A percentile compares a stretch with the other conserved stretches of the same genome.
These are phyloP conservation scores for Backusella luteola DNA, from an alignment of 192 early-diverging fungal species.

Conservation along the genomic window DNA sequence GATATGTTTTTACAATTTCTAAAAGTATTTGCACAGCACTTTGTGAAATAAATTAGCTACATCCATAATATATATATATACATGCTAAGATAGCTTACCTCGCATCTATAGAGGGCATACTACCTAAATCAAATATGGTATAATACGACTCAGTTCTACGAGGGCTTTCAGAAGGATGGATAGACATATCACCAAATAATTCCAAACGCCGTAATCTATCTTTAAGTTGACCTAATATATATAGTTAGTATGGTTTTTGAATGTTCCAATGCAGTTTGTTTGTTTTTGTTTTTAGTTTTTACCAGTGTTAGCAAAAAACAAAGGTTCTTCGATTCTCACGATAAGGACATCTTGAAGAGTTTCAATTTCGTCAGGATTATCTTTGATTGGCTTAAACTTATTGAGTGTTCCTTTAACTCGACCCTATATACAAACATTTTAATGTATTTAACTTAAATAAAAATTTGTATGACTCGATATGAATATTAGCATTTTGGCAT, in stretches of 20 bases:
- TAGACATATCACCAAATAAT: slow-evolving; percentile 87
- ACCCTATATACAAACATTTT: slow-evolving; percentile 33
- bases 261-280: neutral
- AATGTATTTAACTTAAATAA: neutral
- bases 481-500: slow-evolving; percentile 16
- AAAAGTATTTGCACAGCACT: slow-evolving; percentile 68
- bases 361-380: slow-evolving; percentile 58
- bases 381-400: slow-evolving; percentile 71
- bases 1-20: slow-evolving; percentile 90
- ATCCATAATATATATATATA: neutral
- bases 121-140: slow-evolving; percentile 90
- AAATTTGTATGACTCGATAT: neutral
- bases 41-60: neutral
- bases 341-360: slow-evolving; percentile 84
- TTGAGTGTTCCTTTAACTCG: slow-evolving; percentile 44
- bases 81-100: slow-evolving; percentile 30
- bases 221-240: slow-evolving; percentile 78
- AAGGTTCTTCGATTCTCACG: slow-evolving; percentile 86
- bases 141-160: slow-evolving; percentile 61
- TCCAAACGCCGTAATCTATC: slow-evolving; percentile 94
- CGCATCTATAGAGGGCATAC: slow-evolving; percentile 88
- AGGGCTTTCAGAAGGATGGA: slow-evolving; percentile 92
- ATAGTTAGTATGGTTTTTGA: neutral
- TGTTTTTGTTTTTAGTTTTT: slow-evolving; percentile 2
- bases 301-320: slow-evolving; percentile 93